Conservation (phyloP, 352 stramenopile species). For the Phytopythium vexans region DNA sequence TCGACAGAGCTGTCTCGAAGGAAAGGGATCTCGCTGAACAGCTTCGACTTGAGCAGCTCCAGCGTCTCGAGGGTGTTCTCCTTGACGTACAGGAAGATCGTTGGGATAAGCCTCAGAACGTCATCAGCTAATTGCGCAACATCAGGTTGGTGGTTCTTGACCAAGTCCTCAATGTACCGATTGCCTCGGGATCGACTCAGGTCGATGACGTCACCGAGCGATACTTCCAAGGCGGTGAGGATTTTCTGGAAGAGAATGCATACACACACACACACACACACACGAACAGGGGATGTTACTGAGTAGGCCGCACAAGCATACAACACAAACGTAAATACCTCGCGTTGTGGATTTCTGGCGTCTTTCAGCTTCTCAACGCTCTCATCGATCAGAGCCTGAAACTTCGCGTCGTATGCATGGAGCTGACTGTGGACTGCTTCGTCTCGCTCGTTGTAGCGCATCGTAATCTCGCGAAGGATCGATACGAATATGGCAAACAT, state of each 20-base stretch:
- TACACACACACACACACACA: too few species aligned
- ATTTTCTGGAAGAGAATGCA: too few species aligned
- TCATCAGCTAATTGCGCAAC: slow-evolving; percentile 18
- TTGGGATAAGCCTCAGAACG: slow-evolving; percentile 30
- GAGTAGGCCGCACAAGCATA: too few species aligned
- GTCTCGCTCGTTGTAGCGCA: background rate
- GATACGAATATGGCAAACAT: slow-evolving; percentile 5
- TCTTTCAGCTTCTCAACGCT: too few species aligned
- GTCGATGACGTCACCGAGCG: slow-evolving; percentile 33
- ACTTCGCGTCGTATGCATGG: background rate
- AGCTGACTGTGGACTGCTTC: background rate
- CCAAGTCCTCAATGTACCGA: slow-evolving; percentile 25
- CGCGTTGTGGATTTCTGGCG: too few species aligned
- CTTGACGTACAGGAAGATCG: slow-evolving; percentile 44
- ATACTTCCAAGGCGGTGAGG: slow-evolving; percentile 42
- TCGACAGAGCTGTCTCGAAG: slow-evolving; percentile 17
- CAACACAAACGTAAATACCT: too few species aligned
- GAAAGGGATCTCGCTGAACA: slow-evolving; percentile 45
- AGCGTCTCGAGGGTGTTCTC: slow-evolving; percentile 33
- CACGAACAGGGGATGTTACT: too few species aligned
- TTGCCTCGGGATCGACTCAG: slow-evolving; percentile 31
- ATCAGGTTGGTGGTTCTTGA: slow-evolving; percentile 14
- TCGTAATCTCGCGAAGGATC: slow-evolving; percentile 10
- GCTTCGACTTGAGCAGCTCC: slow-evolving; percentile 17
- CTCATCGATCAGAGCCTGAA: slow-evolving; percentile 27